phyloP scores from a whole-genome alignment of 2,329 filamentous ascomycete genomes.

The Ophiostoma perfectum region DNA sequence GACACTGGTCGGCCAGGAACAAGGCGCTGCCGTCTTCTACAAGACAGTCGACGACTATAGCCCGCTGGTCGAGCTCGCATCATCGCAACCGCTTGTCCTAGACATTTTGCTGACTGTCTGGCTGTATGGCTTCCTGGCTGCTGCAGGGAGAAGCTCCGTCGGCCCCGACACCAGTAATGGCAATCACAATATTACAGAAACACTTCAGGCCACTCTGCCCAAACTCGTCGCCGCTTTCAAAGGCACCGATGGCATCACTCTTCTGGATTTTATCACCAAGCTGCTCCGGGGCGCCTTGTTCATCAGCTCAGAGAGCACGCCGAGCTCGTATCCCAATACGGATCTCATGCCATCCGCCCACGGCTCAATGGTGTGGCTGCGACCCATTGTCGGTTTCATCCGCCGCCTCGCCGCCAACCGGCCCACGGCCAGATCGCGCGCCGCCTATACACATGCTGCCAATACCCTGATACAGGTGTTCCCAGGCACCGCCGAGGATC shows the following conservation, averaged over 20 bases:
- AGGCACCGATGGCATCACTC: slow-evolving; percentile 55
- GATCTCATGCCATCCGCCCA: slow-evolving; percentile 37
- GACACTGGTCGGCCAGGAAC: slow-evolving; percentile 47
- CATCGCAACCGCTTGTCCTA: slow-evolving; percentile 48
- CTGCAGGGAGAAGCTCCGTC: no score
- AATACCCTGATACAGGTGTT: slow-evolving; percentile 54
- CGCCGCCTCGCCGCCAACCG: slow-evolving; percentile 49
- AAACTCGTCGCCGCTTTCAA: slow-evolving; percentile 49
- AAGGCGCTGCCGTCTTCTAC: slow-evolving; percentile 47
- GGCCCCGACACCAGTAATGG: neutral
- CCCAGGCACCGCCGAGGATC: slow-evolving; percentile 39
- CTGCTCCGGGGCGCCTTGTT: slow-evolving; percentile 42
- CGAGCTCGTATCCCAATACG: neutral
- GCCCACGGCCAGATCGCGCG: slow-evolving; percentile 50
- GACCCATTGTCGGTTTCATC: slow-evolving; percentile 43
- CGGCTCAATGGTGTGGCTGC: slow-evolving; percentile 47
- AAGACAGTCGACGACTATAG: slow-evolving; percentile 42
- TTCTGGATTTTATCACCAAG: slow-evolving; percentile 52
- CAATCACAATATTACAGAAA: slow-evolving; percentile 31
- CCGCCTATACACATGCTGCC: slow-evolving; percentile 55
- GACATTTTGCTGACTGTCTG: slow-evolving; percentile 54
- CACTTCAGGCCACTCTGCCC: slow-evolving; percentile 45
- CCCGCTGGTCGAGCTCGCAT: slow-evolving; percentile 52
- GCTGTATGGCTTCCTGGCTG: slow-evolving; percentile 37
- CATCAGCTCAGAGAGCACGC: slow-evolving; percentile 32